Base-by-base conservation (phyloP, 768 basidiomycete genomes). In the Pseudohyphozyma bogoriensis region DNA sequence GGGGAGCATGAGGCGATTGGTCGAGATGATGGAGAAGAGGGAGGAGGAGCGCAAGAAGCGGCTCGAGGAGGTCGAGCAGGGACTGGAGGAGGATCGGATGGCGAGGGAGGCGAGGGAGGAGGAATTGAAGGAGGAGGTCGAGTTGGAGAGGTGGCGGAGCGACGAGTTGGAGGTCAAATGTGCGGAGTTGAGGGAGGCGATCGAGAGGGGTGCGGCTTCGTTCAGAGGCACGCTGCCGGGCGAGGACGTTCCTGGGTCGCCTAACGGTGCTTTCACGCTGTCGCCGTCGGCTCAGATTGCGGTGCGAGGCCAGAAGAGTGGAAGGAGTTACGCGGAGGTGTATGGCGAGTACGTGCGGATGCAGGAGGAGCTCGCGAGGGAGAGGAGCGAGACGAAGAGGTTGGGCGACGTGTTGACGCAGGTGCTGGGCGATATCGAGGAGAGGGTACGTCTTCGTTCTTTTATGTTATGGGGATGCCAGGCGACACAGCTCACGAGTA, bases 211-310 rank as follows among this genome's bases (percentile, higher is more conserved):
- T 4, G 47, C 35, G 13, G n/a, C 58, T 1, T 28, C 40, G 2
- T 42, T 36, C 1, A 11, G 11, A 24, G 29, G 20, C 22, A 40
- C 39, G 44, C 57, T 44, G 16, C 33, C 33, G n/a, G 50, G 33
- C 11, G 22, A 44, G 26, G 50, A 35, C 22, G 22, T 12, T 16
- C 33, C 50, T 22, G 22, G 16, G 18, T 13, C n/a, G n/a, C 22
- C 33, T 12, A 24, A 24, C 22, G 10, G 22, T 9, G 54, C 61
- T n/a, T 76, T 85, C 70, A 82, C 83, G 46, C 75, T 91, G 22
- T 90, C 87, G 70, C 89, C 92, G 2, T 88, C 91, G 0, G 86
- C 92, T 16, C 85, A 86, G 6, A 83, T 93, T 77, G 89, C 85
- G 10, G 84, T 84, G 74, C 82, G 79, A 63, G 81, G 85, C 26